These are phyloP conservation scores for Phylloporus rhodoxanthus DNA, from an alignment of 768 basidiomycete genomes.

Conservation along the genomic window DNA sequence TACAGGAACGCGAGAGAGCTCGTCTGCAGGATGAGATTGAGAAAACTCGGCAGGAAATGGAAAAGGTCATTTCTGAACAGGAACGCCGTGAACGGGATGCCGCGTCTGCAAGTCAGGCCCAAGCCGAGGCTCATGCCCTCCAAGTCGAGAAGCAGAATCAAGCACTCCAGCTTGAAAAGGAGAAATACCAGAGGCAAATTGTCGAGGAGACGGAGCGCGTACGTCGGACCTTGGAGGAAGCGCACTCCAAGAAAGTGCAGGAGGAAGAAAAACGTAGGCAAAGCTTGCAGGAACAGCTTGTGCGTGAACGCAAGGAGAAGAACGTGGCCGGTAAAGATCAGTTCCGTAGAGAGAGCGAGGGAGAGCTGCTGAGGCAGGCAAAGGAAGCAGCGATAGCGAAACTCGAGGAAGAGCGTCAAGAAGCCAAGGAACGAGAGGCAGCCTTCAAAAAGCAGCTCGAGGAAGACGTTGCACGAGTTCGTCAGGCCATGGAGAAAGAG, in stretches of 20 bases:
- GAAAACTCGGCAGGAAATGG: conserved; percentile 23
- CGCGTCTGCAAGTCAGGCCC: conserved; percentile 18
- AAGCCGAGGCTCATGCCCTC: conserved; percentile 23
- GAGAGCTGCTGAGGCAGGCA: conserved; percentile 11
- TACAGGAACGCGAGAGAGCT: conserved; percentile 26
- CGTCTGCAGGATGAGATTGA: conserved; percentile 27
- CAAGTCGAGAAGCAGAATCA: conserved; percentile 21
- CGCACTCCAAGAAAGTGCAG: conserved; percentile 22
- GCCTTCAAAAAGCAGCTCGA: conserved; percentile 22
- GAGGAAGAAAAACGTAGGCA: conserved; percentile 27
- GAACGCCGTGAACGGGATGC: conserved; percentile 25
- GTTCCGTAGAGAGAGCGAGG: conserved; percentile 17
- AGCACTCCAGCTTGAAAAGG: conserved; percentile 22
- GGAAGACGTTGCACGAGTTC: conserved; percentile 24
- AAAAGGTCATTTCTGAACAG: conserved; percentile 20
- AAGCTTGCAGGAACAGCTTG: conserved; percentile 24
- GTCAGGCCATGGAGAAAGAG: conserved; percentile 19
- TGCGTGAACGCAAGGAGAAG: conserved; percentile 18
- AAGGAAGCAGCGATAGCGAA: conserved; percentile 18
- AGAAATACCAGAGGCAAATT: conserved; percentile 19
- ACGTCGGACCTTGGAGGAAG: conserved; percentile 22
- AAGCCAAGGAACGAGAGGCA: conserved; percentile 21
- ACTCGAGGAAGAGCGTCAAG: conserved; percentile 25
- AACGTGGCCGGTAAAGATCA: conserved; percentile 14
- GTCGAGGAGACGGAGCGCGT: conserved; percentile 24